Conservation (phyloP, 1,284 basidiomycete genomes). For the Cerrena zonata region DNA sequence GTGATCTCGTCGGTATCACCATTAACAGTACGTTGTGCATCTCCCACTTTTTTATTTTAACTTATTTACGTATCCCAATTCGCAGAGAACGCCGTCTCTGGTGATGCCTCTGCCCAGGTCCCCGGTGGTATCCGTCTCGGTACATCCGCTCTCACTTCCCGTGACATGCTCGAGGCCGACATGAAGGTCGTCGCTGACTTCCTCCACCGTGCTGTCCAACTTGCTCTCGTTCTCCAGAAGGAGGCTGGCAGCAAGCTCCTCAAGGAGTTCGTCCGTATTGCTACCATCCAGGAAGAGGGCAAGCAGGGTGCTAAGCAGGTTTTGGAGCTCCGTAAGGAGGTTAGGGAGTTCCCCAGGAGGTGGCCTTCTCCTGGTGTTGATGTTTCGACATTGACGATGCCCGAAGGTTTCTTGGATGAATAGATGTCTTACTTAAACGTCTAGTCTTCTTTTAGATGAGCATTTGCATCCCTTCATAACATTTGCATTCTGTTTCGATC, state of each 20-base stretch:
- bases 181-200: conserved; percentile 85
- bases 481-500: background rate
- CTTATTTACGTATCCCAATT: conserved; percentile 4
- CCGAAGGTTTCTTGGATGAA: conserved; percentile 63
- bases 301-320: conserved; percentile 72
- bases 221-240: conserved; percentile 83
- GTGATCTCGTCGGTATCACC: conserved; percentile 93
- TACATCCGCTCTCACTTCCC: conserved; percentile 89
- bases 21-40: conserved; percentile 79
- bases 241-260: conserved; percentile 92
- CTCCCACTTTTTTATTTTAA: conserved; percentile 2
- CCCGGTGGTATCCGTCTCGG: conserved; percentile 98
- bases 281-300: conserved; percentile 65
- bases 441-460: background rate
- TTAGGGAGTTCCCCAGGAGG: conserved; percentile 71
- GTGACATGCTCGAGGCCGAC: conserved; percentile 87
- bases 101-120: conserved; percentile 90
- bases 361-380: conserved; percentile 95
- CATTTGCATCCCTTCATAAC: background rate
- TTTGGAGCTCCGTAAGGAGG: conserved; percentile 67
- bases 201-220: conserved; percentile 88
- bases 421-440: conserved; percentile 12
- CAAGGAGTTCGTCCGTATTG: conserved; percentile 90
- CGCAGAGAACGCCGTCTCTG: conserved; percentile 91
- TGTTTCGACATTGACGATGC: conserved; percentile 53